A percentile compares a stretch with the other conserved stretches of the same genome.
phyloP scores from a whole-genome alignment of 2,329 filamentous ascomycete genomes.

The Phaeoacremonium minimum region DNA sequence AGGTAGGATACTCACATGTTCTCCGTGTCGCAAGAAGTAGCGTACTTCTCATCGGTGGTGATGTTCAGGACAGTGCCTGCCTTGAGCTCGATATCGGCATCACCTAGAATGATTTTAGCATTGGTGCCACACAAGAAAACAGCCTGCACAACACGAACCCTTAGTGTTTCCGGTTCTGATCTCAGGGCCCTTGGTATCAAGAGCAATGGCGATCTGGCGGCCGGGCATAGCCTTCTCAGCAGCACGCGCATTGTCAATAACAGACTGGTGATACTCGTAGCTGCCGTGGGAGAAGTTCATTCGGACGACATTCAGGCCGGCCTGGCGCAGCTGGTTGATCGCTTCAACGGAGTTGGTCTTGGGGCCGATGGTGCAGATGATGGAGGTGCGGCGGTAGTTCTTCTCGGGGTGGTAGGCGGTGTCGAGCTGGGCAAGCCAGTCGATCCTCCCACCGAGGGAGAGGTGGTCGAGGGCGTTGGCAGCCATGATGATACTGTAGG shows the following conservation, averaged over 20 bases:
- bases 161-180: constrained; percentile 64
- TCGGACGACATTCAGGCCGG: constrained; percentile 95
- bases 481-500: constrained; percentile 37
- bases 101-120: constrained; percentile 64
- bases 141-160: too few relatives aligned
- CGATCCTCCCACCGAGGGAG: constrained; percentile 66
- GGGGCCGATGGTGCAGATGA: constrained; percentile 98
- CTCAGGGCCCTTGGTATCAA: constrained; percentile 66
- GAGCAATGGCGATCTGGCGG: constrained; percentile 90
- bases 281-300: constrained; percentile 62
- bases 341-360: constrained; percentile 98
- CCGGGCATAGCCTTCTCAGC: constrained; percentile 75
- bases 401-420: constrained; percentile 82
- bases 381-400: constrained; percentile 94
- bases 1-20: constrained; percentile 71
- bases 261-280: constrained; percentile 94
- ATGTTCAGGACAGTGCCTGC: constrained; percentile 87
- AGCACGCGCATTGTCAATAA: constrained; percentile 91
- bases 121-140: too few relatives aligned
- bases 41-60: constrained; percentile 93
- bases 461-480: constrained; percentile 81
- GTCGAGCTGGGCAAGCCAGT: constrained; percentile 70
- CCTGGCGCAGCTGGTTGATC: constrained; percentile 88
- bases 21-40: constrained; percentile 75
- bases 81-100: constrained; percentile 75